Conservation (phyloP, 352 stramenopile species). For the Phytophthora cactorum region DNA sequence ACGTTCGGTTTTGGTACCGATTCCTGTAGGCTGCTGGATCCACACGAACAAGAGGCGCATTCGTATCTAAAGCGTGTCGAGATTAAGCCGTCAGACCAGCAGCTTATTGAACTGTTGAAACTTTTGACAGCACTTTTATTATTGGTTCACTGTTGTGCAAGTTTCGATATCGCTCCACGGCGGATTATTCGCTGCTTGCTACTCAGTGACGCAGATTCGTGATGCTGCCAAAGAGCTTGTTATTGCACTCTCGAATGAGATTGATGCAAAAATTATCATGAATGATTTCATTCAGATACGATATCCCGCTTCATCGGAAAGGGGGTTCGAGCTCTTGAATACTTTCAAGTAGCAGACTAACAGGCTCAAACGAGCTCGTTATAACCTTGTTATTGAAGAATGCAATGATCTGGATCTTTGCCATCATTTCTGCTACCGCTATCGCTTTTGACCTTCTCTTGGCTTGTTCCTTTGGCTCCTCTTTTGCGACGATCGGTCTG, state of each 20-base stretch:
- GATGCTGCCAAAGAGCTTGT: too few species aligned
- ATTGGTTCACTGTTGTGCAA: conserved; percentile 29
- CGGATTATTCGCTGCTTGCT: conserved; percentile 3
- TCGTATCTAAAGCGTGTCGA: too few species aligned
- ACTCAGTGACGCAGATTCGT: too few species aligned
- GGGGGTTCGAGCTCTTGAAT: neutral
- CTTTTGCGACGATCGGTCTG: neutral
- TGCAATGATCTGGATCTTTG: conserved; percentile 29
- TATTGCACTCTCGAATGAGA: too few species aligned
- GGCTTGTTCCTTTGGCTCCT: conserved; percentile 3
- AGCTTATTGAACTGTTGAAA: too few species aligned
- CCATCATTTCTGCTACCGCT: conserved; percentile 1
- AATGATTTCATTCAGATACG: conserved; percentile 3
- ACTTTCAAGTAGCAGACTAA: neutral
- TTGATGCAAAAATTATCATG: too few species aligned
- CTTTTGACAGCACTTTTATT: too few species aligned
- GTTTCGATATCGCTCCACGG: conserved; percentile 48
- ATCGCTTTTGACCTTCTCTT: conserved; percentile 7
- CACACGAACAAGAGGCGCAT: too few species aligned
- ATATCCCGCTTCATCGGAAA: conserved; percentile 3
- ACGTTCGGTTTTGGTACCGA: too few species aligned
- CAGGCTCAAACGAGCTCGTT: neutral
- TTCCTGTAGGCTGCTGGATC: too few species aligned
- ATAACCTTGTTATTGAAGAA: conserved; percentile 25
- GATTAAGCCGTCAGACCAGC: too few species aligned